phyloP scores from a whole-genome alignment of 176 grass and related monocot species.

The Alloteropsis semialata region DNA sequence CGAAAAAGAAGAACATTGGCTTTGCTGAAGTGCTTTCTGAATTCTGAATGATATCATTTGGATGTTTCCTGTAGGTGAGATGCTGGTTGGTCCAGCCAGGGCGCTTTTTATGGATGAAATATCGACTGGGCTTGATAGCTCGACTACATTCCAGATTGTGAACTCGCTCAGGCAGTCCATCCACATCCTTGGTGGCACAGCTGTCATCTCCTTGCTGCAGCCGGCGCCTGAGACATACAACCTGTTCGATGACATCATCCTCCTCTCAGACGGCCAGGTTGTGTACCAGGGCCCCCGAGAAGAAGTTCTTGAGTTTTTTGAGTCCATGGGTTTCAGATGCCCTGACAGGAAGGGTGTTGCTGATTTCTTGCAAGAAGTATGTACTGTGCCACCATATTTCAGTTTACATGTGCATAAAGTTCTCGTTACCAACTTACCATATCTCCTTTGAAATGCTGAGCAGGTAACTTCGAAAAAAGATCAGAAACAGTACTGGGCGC shows the following conservation, averaged over 20 bases:
- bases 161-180: slow-evolving; percentile 87
- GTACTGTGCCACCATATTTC: neutral
- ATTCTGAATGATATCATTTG: neutral
- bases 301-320: slow-evolving; percentile 84
- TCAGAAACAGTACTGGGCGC: slow-evolving; percentile 78
- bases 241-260: slow-evolving; percentile 86
- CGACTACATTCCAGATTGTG: slow-evolving; percentile 95
- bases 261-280: slow-evolving; percentile 82
- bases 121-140: slow-evolving; percentile 97
- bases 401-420: neutral
- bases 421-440: neutral
- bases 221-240: slow-evolving; percentile 90
- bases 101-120: slow-evolving; percentile 98
- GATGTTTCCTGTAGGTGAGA: slow-evolving; percentile 61
- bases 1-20: neutral
- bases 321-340: slow-evolving; percentile 80
- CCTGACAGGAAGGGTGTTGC: slow-evolving; percentile 89
- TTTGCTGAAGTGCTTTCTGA: neutral
- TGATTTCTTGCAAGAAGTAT: slow-evolving; percentile 94
- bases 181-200: slow-evolving; percentile 83
- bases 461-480: slow-evolving; percentile 77
- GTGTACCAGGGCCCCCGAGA: slow-evolving; percentile 84
- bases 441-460: neutral
- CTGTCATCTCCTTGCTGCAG: slow-evolving; percentile 84
- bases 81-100: slow-evolving; percentile 81